phyloP scores from a whole-genome alignment of 2,329 filamentous ascomycete genomes.

The Beauveria medogensis region DNA sequence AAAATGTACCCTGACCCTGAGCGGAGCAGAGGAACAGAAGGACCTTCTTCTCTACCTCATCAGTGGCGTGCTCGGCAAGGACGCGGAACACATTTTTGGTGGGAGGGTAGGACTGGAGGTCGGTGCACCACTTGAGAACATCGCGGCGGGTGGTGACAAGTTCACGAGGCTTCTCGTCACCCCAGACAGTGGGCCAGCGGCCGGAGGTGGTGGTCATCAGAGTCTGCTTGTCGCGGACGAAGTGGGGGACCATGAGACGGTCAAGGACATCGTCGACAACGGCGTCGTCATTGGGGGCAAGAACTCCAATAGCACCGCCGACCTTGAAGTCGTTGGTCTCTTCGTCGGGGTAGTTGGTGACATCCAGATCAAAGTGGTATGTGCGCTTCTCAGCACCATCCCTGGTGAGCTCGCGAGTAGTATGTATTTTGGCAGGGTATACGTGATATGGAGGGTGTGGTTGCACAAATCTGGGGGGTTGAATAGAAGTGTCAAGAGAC shows the following conservation, averaged over 20 bases:
- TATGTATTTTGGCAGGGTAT: constrained; percentile 79
- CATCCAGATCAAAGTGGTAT: constrained; percentile 93
- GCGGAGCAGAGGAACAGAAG: constrained; percentile 78
- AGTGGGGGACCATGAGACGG: constrained; percentile 69
- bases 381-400: constrained; percentile 91
- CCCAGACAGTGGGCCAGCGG: constrained; percentile 97
- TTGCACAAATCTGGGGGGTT: constrained; percentile 84
- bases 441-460: constrained; percentile 91
- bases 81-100: constrained; percentile 81
- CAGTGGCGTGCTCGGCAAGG: constrained; percentile 74
- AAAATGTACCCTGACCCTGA: constrained; percentile 87
- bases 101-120: constrained; percentile 86
- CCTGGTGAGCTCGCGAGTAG: constrained; percentile 77
- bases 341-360: constrained; percentile 87
- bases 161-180: constrained; percentile 75
- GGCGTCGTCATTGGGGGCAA: constrained; percentile 71
- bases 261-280: constrained; percentile 81
- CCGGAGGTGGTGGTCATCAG: constrained; percentile 70
- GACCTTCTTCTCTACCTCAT: constrained; percentile 80
- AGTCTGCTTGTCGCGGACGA: constrained; percentile 76
- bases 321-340: constrained; percentile 88
- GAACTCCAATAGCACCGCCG: constrained; percentile 88
- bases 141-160: constrained; percentile 86
- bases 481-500: constrained; percentile 48
- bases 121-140: constrained; percentile 90